These are phyloP conservation scores for Cymbomonas tetramitiformis DNA, from an alignment of 139 green algal genomes.

Conservation along the genomic window DNA sequence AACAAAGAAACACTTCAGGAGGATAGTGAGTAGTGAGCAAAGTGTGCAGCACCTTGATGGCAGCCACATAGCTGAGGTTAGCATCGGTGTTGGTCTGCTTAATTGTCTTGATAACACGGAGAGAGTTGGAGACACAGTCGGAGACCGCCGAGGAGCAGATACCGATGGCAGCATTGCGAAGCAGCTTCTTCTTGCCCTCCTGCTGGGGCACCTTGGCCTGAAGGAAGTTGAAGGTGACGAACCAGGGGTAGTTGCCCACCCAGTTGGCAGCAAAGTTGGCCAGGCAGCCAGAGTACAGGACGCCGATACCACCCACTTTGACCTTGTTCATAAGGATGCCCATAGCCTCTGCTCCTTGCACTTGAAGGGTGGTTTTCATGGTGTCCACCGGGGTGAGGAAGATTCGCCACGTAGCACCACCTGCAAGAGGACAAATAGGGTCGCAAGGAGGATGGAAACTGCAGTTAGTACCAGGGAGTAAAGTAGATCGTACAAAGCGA, in stretches of 20 bases:
- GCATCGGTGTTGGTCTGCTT: constrained; percentile 61
- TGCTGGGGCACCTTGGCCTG: constrained; percentile 44
- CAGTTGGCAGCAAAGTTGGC: constrained; percentile 63
- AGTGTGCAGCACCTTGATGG: constrained; percentile 51
- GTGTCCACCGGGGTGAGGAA: constrained; percentile 81
- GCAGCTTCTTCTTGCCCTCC: constrained; percentile 45
- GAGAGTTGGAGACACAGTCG: constrained; percentile 72
- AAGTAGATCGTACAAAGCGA: too few species aligned
- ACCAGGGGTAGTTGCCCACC: constrained; percentile 85
- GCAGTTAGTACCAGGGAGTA: too few species aligned
- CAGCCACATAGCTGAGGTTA: constrained; percentile 51
- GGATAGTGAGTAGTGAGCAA: neutral
- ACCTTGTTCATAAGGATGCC: constrained; percentile 51
- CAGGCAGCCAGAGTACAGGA: constrained; percentile 67
- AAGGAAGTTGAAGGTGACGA: constrained; percentile 48
- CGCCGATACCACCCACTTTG: constrained; percentile 40
- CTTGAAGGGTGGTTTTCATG: constrained; percentile 83
- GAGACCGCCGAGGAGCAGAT: constrained; percentile 62
- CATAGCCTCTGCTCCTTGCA: constrained; percentile 52
- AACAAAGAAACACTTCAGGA: neutral
- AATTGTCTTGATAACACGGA: constrained; percentile 78
- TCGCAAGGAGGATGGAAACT: too few species aligned
- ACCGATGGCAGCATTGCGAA: constrained; percentile 65
- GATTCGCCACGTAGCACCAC: constrained; percentile 66
- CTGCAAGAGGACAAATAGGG: too few species aligned